These are phyloP conservation scores for Wickerhamomyces bovis DNA, from an alignment of 805 yeast genomes.

Conservation along the genomic window DNA sequence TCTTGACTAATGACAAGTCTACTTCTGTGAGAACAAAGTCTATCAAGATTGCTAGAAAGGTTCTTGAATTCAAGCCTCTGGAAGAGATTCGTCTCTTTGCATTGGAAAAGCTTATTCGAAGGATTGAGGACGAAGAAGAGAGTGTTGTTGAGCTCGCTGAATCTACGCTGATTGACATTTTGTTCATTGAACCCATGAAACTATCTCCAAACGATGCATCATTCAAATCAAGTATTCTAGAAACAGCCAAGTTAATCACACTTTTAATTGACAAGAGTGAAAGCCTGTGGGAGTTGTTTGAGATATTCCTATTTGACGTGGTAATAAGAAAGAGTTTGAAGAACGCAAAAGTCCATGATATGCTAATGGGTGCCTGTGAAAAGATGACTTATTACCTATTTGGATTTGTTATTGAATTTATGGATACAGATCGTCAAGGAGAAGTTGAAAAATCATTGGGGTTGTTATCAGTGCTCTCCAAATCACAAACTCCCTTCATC, in stretches of 20 bases:
- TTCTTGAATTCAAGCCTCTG: conserved; percentile 35
- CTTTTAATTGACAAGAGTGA: conserved; percentile 32
- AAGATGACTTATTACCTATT: conserved; percentile 32
- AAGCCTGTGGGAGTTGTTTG: conserved; percentile 39
- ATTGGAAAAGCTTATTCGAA: conserved; percentile 44
- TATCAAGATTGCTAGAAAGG: conserved; percentile 40
- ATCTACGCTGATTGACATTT: conserved; percentile 29
- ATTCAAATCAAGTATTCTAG: conserved; percentile 9
- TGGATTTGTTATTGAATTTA: conserved; percentile 30
- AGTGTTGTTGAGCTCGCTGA: conserved; percentile 38
- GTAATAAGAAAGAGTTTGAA: conserved; percentile 29
- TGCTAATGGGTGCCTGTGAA: conserved; percentile 19
- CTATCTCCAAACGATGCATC: not conserved
- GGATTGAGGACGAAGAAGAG: conserved; percentile 70
- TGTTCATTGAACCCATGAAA: conserved; percentile 26
- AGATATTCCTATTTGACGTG: conserved; percentile 39
- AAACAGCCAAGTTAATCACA: conserved; percentile 26
- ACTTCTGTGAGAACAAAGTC: conserved; percentile 60
- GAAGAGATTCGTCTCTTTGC: conserved; percentile 34
- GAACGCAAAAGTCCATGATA: conserved; percentile 13
- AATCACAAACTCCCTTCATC: conserved; percentile 46
- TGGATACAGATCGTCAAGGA: conserved; percentile 21
- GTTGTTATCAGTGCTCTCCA: conserved; percentile 50
- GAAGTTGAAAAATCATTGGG: conserved; percentile 35
- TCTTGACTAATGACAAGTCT: conserved; percentile 49